Percentiles rank a stretch among this genome's conserved stretches.
Conservation (phyloP, 2,329 filamentous ascomycete species). For the Pyrenochaeta sp. region DNA sequence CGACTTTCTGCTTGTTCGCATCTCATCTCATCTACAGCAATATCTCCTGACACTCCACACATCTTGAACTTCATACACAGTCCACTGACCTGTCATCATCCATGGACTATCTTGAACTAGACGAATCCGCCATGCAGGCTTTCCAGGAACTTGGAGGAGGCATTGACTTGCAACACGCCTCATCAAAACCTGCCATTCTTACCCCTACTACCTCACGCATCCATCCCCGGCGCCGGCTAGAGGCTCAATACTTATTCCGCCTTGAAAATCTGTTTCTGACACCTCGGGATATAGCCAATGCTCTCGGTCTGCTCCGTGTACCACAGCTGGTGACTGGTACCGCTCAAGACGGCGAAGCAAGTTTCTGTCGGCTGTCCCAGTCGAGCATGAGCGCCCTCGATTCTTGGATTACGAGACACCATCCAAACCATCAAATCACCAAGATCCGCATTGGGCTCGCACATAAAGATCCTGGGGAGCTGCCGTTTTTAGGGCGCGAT, state of each 20-base stretch:
- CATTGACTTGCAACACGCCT: conserved; percentile 1
- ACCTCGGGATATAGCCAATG: too few relatives aligned
- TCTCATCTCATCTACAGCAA: too few relatives aligned
- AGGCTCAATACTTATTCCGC: conserved; percentile 5
- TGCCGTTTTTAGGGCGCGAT: conserved; percentile 16
- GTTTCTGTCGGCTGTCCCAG: conserved; percentile 6
- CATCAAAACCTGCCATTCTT: neutral
- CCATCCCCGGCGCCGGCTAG: conserved; percentile 4
- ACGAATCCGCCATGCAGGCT: conserved; percentile 9
- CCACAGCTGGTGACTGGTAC: conserved; percentile 4
- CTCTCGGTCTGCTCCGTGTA: conserved; percentile 2
- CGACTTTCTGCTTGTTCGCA: too few relatives aligned
- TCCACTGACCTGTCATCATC: too few relatives aligned
- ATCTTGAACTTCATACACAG: too few relatives aligned
- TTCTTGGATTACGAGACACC: neutral
- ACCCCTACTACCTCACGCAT: neutral
- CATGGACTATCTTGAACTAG: conserved; percentile 13
- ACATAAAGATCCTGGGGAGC: conserved; percentile 3
- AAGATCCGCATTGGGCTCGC: conserved; percentile 2
- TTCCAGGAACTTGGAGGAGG: conserved; percentile 4
- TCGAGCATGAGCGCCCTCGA: neutral
- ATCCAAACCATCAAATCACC: neutral
- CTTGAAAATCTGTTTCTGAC: conserved; percentile 5
- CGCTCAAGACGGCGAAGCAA: conserved; percentile 9
- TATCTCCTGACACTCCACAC: too few relatives aligned